A percentile compares a stretch with the other conserved stretches of the same genome.
Evolutionary conservation across 139 green algal species (phyloP).

Genomic region (Astrephomene gubernaculifera): DNA sequence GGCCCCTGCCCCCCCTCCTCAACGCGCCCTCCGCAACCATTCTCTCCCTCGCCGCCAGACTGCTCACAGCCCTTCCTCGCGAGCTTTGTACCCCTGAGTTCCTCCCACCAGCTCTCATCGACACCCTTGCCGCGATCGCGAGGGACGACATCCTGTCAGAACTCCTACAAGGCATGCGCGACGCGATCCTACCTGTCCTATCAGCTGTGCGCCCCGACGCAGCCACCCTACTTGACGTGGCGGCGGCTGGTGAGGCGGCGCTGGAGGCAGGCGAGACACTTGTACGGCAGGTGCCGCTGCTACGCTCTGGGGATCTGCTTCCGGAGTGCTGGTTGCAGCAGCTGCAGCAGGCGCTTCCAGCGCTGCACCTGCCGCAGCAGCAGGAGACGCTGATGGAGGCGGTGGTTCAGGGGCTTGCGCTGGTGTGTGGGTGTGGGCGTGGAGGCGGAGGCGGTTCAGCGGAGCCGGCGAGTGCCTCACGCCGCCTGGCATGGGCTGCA

Average conservation of each 20-base stretch:
- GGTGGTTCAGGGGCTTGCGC: constrained; percentile 45
- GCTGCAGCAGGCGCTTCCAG: constrained; percentile 44
- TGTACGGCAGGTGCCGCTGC: constrained; percentile 38
- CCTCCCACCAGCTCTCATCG: constrained; percentile 43
- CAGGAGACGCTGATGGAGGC: constrained; percentile 45
- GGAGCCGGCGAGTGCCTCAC: too few species aligned
- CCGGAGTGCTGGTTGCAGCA: constrained; percentile 32
- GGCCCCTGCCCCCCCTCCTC: constrained; percentile 41
- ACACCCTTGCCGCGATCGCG: constrained; percentile 49
- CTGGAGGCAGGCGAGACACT: constrained; percentile 32
- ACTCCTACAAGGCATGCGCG: constrained; percentile 32
- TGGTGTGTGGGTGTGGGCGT: constrained; percentile 5
- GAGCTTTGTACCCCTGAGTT: constrained; percentile 38
- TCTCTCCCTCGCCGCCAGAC: constrained; percentile 23
- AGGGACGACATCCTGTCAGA: constrained; percentile 38
- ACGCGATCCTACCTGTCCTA: constrained; percentile 36
- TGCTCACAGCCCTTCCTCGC: constrained; percentile 36
- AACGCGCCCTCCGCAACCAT: constrained; percentile 35
- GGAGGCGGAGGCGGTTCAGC: background rate
- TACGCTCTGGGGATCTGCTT: constrained; percentile 6
- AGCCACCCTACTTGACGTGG: constrained; percentile 33
- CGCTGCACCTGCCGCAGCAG: constrained; percentile 47
- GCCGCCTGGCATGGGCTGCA: too few species aligned
- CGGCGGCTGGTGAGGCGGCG: constrained; percentile 39
- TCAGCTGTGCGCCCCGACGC: constrained; percentile 49